These are phyloP conservation scores for Rhodosorus marinus DNA, from an alignment of 23 red algal genomes.

Conservation along the genomic window DNA sequence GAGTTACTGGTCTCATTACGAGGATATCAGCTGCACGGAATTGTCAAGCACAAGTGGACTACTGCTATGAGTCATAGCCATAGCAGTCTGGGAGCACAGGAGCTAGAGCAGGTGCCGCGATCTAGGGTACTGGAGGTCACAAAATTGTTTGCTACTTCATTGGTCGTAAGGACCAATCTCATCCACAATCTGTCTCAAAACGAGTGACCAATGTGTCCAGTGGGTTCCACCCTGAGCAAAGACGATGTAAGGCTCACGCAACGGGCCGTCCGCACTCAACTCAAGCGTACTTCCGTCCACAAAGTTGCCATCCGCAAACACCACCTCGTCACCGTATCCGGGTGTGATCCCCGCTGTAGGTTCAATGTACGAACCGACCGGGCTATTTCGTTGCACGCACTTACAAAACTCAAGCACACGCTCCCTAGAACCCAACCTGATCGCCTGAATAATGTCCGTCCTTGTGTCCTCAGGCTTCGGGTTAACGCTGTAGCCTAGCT, in stretches of 20 bases:
- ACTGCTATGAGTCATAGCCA: no score
- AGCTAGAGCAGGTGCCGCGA: no score
- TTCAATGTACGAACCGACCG: constrained; percentile 30
- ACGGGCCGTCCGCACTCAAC: constrained; percentile 50
- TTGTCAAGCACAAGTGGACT: no score
- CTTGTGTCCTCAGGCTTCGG: constrained; percentile 1
- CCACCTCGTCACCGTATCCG: constrained; percentile 51
- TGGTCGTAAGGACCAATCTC: no score
- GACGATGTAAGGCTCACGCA: constrained; percentile 46
- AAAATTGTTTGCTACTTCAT: no score
- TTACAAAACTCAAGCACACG: constrained; percentile 20
- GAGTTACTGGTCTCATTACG: no score
- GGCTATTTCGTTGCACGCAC: constrained; percentile 33
- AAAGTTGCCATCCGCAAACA: constrained; percentile 70
- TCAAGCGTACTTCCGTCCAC: constrained; percentile 76
- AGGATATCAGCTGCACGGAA: no score
- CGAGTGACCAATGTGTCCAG: constrained; percentile 63
- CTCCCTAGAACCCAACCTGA: constrained; percentile 7
- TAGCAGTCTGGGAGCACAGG: no score
- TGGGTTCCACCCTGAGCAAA: constrained; percentile 64
- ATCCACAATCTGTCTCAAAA: constrained; percentile 17
- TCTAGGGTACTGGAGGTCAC: no score
- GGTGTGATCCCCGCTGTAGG: constrained; percentile 19
- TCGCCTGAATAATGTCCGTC: constrained; percentile 44
- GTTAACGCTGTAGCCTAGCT: constrained; percentile 35